Evolutionary conservation across 257 asterid genomes (phyloP), one percentile per base, ranked within the genome.

Genomic region (Jaltomata sinuosa): DNA sequence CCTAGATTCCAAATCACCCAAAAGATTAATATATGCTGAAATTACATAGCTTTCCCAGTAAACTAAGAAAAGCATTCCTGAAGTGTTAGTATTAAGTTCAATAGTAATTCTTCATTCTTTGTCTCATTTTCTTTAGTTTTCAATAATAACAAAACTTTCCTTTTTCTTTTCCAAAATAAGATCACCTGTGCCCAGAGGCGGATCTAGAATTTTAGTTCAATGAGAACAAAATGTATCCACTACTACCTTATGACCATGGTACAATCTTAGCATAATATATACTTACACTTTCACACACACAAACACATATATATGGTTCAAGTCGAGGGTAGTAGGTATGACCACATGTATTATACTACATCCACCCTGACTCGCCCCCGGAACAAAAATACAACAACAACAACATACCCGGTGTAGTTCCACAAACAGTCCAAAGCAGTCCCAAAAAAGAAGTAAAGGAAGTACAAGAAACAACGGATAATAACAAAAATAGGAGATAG

Each of bases 1-100:
- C 82, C 79, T 84, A 89, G 90, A 91, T 90, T 89, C 93, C 91
- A 83, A 87, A 85, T 90, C 85, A 84, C 87, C 64, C 49, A 71
- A 77, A 83, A 55, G n/a, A 85, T 42, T n/a, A n/a, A n/a, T n/a
- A n/a, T n/a, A n/a, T 86, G 88, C 81, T 45, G 42, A 50, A 45
- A 76, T 16, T 49, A 47, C 81, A 76, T 3, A 25, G 61, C 88
- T 50, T 84, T 69, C 84, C 59, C 84, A 64, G 82, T 84, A 82
- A 36, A 79, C 79, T 80, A 86, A 83, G 81, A 80, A 84, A 80
- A 82, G 22, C 59, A 80, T 32, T 36, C 40, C 22, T 32, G 25
- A 55, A 80, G 47, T 6, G 7, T n/a, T 34, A 6, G n/a, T 31
- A 29, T 22, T 80, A 36, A 54, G 54, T 36, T 12, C 25, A 36